Percentiles rank a stretch among this genome's conserved stretches.
phyloP scores from a whole-genome alignment of 805 yeast species.

The Candida sithepensis region DNA sequence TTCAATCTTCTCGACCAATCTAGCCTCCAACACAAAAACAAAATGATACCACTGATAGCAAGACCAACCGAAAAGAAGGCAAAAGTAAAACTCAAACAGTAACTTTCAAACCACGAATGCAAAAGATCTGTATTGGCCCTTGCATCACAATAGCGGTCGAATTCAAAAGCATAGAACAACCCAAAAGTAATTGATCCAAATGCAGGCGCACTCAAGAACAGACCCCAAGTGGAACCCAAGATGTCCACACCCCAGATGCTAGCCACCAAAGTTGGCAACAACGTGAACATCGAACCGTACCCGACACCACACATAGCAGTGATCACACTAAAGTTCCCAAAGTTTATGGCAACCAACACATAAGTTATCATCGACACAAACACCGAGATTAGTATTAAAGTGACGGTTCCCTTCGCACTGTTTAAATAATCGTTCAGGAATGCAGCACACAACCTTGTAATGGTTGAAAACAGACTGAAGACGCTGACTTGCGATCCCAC shows the following conservation, averaged over 20 bases:
- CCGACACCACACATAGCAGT: conserved; percentile 52
- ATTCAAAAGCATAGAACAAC: conserved; percentile 59
- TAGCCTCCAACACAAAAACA: conserved; percentile 16
- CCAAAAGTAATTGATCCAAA: conserved; percentile 71
- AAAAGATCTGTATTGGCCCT: conserved; percentile 1
- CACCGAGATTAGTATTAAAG: conserved; percentile 7
- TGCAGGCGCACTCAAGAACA: conserved; percentile 85
- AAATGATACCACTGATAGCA: conserved; percentile 9
- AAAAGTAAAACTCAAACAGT: conserved; percentile 19
- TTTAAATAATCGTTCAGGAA: conserved; percentile 12
- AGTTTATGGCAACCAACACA: conserved; percentile 10
- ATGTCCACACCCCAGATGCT: conserved; percentile 80
- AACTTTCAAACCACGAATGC: neutral
- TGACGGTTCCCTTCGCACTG: conserved; percentile 5
- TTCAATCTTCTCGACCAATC: conserved; percentile 7
- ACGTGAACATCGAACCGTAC: conserved; percentile 80
- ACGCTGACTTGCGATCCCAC: conserved; percentile 15
- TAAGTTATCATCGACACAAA: conserved; percentile 9
- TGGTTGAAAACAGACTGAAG: conserved; percentile 27
- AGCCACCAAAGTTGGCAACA: conserved; percentile 75
- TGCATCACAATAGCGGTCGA: conserved; percentile 40
- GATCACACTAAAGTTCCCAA: conserved; percentile 7
- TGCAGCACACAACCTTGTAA: conserved; percentile 25
- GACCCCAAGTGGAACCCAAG: conserved; percentile 87
- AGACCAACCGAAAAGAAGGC: conserved; percentile 9